Base-by-base conservation (phyloP, 164 flowering plant species). In the Aristolochia californica region DNA sequence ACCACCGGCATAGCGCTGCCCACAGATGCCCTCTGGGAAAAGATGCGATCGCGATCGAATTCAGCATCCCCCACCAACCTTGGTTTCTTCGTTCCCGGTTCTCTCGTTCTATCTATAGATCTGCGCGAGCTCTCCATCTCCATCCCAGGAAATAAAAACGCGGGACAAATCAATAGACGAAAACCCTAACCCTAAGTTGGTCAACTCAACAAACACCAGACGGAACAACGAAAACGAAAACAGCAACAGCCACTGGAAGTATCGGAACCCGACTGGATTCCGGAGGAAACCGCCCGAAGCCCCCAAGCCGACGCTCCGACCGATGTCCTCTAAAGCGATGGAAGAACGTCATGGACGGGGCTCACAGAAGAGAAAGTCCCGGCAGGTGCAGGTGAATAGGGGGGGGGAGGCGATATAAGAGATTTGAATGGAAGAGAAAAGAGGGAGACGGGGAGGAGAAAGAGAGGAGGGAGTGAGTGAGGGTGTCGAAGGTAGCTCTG, bases 121-220 rank as follows among this genome's bases (percentile, higher is more conserved):
- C 97, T 77, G 53, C 98, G 94, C 56, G 84, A 64, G 68, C 80
- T 83, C 70, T 88, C 91, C 95, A 84, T 88, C 48, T 78, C 85
- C 81, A 81, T 74, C 5, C 51, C 16, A 45, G 40, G 40, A 56
- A 4, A 34, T 13, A 54, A 25, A 16, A 17, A 27, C 57, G 57
- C n/a, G 34, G 44, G 20, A 21, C 8, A 54, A 22, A 38, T 17
- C 10, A 34, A 34, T 15, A 56, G 13, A 18, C 18, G 10, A 13
- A 25, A 56, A 23, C 45, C 53, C 22, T 17, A 59, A 48, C 62
- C 62, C 62, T 59, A 59, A 48, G 11, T 48, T 44, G 45, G 21
- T 40, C 50, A 17, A 45, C 28, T 11, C 13, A 8, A 23, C 44
- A 34, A 34, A 34, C 40, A 34, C 40, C 40, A 34, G 40, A 34